Evolutionary conservation across 2,329 filamentous ascomycete genomes (phyloP), one percentile per base, ranked within the genome.

Genomic region (Aspergillus hortae): DNA sequence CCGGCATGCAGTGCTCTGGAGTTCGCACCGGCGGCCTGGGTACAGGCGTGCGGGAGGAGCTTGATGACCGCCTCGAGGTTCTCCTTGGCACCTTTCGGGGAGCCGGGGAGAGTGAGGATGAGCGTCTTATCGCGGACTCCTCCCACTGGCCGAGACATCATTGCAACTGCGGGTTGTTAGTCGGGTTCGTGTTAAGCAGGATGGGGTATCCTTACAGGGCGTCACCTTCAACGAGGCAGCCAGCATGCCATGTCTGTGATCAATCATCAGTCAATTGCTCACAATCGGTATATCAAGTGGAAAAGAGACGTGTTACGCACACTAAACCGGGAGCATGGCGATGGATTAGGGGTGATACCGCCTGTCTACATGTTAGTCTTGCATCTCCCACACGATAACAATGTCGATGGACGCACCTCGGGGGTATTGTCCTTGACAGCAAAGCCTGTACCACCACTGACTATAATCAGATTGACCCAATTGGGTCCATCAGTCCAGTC

Each of bases 111-210:
- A 0, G 94, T 99, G 56, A 96, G 74, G 21, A 99, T 88, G 48
- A 99, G 72, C 1, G 90, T 87, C 54, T 84, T 85, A 56, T 92
- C 86, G 30, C 94, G 81, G 2, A 95, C 85, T 3, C 94, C 94
- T 19, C 94, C 94, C 11, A 95, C 89, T 4, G 94, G 94, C 43
- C 94, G 84, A 47, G 94, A 89, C 94, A 99, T 99, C 77, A 96
- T 87, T 42, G 94, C 94, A 74, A 99, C 91, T 95, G 49, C 14
- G 21, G 4, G n/a, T 46, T 11, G 44, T 71, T 51, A 71, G 60
- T 35, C 35, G 59, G 44, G 63, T 47, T 55, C 35, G 49, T 7
- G 6, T n/a, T 19, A 50, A 36, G 56, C 56, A 49, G 38, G 56
- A 48, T 74, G 12, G 11, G n/a, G 11, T 1, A 6, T 12, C 21